These are phyloP conservation scores for Physaria fendleri DNA, from an alignment of 345 rosid species.

Conservation along the genomic window DNA sequence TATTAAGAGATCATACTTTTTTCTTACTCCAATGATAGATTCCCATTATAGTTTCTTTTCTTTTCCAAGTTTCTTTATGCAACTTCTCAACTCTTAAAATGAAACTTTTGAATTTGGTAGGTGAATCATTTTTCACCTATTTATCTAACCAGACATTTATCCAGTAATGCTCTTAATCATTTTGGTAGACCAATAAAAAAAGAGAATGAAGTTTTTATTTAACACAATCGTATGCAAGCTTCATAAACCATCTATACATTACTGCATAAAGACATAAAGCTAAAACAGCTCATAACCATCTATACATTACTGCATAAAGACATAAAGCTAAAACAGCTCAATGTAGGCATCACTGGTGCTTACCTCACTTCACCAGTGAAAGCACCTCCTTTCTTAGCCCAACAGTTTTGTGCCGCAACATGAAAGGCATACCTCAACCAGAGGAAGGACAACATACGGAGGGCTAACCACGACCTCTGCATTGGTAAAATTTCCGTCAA, in stretches of 20 bases:
- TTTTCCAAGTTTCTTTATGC: background rate
- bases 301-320: background rate
- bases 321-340: background rate
- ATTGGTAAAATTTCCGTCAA: background rate
- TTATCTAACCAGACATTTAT: background rate
- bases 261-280: background rate
- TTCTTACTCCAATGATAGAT: too few species aligned
- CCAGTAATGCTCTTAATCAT: background rate
- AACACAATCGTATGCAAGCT: background rate
- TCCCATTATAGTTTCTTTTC: too few species aligned
- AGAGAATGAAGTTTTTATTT: background rate
- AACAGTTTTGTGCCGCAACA: constrained; percentile 93
- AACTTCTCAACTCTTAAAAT: too few species aligned
- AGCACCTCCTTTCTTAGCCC: constrained; percentile 96
- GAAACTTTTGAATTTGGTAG: background rate
- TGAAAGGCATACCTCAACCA: constrained; percentile 73
- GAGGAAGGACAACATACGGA: constrained; percentile 68
- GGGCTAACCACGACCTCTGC: constrained; percentile 92
- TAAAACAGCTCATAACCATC: background rate
- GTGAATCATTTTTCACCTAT: background rate
- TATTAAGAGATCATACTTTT: too few species aligned
- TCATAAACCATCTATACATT: background rate
- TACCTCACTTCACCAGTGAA: constrained; percentile 94
- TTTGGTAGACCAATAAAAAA: background rate
- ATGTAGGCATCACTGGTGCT: background rate